Conservation (phyloP, 495 filamentous ascomycete genomes). For the Penicillium coprophilum region DNA sequence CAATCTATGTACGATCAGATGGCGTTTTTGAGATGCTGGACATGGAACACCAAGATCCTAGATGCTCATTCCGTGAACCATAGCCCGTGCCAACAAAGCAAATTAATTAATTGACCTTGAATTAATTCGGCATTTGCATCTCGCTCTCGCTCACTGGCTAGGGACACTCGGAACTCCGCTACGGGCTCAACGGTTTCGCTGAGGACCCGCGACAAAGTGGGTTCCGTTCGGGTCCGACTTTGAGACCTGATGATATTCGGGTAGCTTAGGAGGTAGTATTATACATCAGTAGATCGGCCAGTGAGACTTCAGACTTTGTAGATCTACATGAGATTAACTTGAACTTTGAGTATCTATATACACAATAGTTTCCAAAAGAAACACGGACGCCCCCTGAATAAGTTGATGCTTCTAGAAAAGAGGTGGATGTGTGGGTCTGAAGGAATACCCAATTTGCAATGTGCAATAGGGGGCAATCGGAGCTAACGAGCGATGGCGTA, state of each 20-base stretch:
- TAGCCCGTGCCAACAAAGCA: neutral
- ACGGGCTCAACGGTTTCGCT: constrained; percentile 22
- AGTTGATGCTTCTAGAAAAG: neutral
- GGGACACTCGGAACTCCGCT: constrained; percentile 19
- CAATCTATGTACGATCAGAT: neutral
- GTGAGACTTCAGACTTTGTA: neutral
- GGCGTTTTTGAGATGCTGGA: neutral
- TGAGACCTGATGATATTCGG: constrained; percentile 10
- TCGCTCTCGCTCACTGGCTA: neutral
- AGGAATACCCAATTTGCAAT: neutral
- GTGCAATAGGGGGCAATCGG: neutral
- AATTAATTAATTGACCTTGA: constrained; percentile 2
- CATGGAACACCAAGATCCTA: neutral
- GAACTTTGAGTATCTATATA: neutral
- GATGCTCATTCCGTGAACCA: neutral
- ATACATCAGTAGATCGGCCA: neutral
- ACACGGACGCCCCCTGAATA: neutral
- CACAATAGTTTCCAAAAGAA: neutral
- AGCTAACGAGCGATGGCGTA: neutral
- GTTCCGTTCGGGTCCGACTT: constrained; percentile 24
- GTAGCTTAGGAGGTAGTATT: neutral
- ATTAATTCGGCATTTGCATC: neutral
- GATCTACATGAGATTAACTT: neutral
- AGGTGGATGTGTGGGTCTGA: neutral
- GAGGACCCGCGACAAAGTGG: constrained; percentile 13